A percentile compares a stretch with the other conserved stretches of the same genome.
Conservation (phyloP, 108 stramenopile genomes). For the Nitzschia palea region DNA sequence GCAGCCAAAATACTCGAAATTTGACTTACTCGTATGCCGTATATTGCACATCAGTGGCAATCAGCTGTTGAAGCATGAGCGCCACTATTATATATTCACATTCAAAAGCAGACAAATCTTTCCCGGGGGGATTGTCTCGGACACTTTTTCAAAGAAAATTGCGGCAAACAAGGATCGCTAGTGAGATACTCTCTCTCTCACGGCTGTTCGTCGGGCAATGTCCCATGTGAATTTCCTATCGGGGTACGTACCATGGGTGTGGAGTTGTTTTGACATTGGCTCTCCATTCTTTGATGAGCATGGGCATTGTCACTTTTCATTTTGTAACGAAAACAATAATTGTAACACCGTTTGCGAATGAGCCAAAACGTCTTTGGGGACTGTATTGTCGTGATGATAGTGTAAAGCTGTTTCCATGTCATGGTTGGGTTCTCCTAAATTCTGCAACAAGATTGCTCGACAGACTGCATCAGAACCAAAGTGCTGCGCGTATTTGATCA, state of each 20-base stretch:
- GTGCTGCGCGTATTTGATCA: conserved; percentile 76
- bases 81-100: conserved; percentile 55
- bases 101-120: conserved; percentile 69
- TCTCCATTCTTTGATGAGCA: conserved; percentile 71
- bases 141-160: too few relatives aligned
- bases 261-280: background rate
- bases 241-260: background rate
- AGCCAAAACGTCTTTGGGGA: conserved; percentile 45
- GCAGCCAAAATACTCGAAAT: background rate
- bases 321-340: conserved; percentile 38
- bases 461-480: conserved; percentile 71
- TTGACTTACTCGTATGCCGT: conserved; percentile 56
- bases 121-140: conserved; percentile 63
- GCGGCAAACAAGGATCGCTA: too few relatives aligned
- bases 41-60: conserved; percentile 47
- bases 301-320: conserved; percentile 57
- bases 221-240: background rate
- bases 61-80: conserved; percentile 51
- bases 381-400: background rate
- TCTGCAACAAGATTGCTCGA: conserved; percentile 56
- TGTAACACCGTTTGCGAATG: conserved; percentile 60
- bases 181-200: too few relatives aligned
- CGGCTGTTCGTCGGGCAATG: too few relatives aligned
- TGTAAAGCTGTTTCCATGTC: conserved; percentile 9
- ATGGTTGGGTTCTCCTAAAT: conserved; percentile 65